Percentiles rank a stretch among this genome's conserved stretches.
Evolutionary conservation across 306 rosid species (phyloP).

Genomic region (Trifolium pratense): DNA sequence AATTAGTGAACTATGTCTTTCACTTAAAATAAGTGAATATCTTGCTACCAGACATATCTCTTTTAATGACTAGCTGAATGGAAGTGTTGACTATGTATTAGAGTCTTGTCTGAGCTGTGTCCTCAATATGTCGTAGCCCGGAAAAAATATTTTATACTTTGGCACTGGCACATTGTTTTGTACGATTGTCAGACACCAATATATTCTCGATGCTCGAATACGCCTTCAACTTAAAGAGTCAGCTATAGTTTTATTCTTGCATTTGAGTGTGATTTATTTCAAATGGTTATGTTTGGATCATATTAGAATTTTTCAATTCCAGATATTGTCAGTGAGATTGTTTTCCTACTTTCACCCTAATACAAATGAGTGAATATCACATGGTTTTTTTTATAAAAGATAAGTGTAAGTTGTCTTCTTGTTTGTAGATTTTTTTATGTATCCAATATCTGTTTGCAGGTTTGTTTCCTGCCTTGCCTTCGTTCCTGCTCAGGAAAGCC

Average conservation of each 20-base stretch:
- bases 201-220: background rate
- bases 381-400: background rate
- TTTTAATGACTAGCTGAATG: background rate
- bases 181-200: background rate
- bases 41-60: background rate
- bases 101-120: background rate
- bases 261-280: conserved; percentile 23
- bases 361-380: conserved; percentile 30
- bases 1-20: background rate
- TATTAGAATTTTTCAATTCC: background rate
- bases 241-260: background rate
- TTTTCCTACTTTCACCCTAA: conserved; percentile 22
- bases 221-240: background rate
- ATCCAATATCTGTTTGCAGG: conserved; percentile 48
- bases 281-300: background rate
- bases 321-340: background rate
- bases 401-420: conserved; percentile 16
- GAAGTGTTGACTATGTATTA: background rate
- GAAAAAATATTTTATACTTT: background rate
- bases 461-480: conserved; percentile 85
- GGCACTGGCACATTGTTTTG: background rate
- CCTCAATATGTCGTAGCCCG: background rate
- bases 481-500: conserved; percentile 59
- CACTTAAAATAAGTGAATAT: background rate
- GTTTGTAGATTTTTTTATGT: conserved; percentile 12